Percentiles rank a stretch among this genome's conserved stretches.
These are phyloP conservation scores for Salvia hispanica DNA, from an alignment of 257 asterid genomes.

Conservation along the genomic window DNA sequence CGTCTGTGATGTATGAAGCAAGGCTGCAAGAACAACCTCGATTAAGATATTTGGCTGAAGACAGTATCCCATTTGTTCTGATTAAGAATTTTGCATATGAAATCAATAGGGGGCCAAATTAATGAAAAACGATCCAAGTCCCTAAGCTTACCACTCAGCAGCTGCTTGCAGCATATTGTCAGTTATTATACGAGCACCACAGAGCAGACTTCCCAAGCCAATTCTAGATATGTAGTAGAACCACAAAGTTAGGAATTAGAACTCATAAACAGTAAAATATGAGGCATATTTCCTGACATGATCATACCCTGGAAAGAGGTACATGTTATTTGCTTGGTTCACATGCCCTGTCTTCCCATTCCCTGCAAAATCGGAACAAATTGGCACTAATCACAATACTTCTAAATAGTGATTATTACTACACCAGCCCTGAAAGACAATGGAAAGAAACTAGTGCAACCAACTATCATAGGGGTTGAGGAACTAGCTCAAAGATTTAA, in stretches of 20 bases:
- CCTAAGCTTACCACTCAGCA: conserved; percentile 71
- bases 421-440: conserved; percentile 5
- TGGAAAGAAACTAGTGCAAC: conserved; percentile 12
- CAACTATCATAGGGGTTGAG: conserved; percentile 19
- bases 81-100: not conserved
- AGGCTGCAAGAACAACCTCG: conserved; percentile 63
- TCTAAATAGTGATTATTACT: conserved; percentile 15
- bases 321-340: conserved; percentile 99
- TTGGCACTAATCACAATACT: conserved; percentile 18
- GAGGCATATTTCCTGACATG: not conserved
- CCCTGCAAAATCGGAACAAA: conserved; percentile 52
- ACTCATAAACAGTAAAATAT: not conserved
- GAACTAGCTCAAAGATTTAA: conserved; percentile 16
- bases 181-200: conserved; percentile 87
- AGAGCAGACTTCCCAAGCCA: conserved; percentile 95
- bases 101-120: not conserved
- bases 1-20: conserved; percentile 87
- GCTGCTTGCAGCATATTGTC: conserved; percentile 97
- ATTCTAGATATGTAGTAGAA: conserved; percentile 51
- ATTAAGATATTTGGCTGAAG: not conserved
- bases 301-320: conserved; percentile 94
- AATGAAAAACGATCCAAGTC: conserved; percentile 9
- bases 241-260: conserved; percentile 20
- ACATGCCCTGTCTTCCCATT: conserved; percentile 82
- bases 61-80: not conserved